These are phyloP conservation scores for Candida insectorum DNA, from an alignment of 805 yeast species.

Conservation along the genomic window DNA sequence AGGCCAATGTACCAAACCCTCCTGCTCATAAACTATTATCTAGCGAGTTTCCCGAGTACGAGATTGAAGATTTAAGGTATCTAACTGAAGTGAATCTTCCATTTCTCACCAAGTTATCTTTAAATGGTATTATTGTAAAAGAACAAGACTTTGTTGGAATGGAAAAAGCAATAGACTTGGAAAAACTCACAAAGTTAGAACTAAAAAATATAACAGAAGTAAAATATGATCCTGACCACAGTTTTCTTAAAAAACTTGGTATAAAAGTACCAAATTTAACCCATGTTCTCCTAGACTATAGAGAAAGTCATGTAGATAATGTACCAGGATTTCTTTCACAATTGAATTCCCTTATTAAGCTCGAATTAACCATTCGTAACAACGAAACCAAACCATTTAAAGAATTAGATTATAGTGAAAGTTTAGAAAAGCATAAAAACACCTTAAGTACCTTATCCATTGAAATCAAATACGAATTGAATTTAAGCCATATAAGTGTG, in stretches of 20 bases:
- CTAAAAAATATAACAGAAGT: constrained; percentile 36
- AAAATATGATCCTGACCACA: neutral
- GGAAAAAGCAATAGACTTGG: constrained; percentile 16
- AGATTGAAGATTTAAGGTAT: constrained; percentile 16
- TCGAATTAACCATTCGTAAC: constrained; percentile 41
- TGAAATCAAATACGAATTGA: constrained; percentile 38
- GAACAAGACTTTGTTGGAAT: constrained; percentile 18
- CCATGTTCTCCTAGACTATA: constrained; percentile 34
- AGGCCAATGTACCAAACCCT: constrained; percentile 10
- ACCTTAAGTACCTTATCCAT: constrained; percentile 33
- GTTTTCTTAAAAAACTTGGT: constrained; percentile 3
- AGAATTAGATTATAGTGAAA: constrained; percentile 14
- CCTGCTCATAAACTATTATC: constrained; percentile 14
- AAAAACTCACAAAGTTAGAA: constrained; percentile 22
- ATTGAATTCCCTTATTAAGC: constrained; percentile 20
- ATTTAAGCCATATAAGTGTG: constrained; percentile 25
- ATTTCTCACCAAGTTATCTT: constrained; percentile 14
- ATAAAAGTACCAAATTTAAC: constrained; percentile 13
- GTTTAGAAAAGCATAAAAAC: constrained; percentile 11
- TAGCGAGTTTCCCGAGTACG: neutral
- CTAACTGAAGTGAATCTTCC: neutral
- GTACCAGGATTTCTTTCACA: constrained; percentile 31
- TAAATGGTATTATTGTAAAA: constrained; percentile 21
- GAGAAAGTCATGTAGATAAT: constrained; percentile 40
- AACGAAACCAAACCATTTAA: constrained; percentile 25